phyloP scores from a whole-genome alignment of 148 eudicot genomes.

The Camellia japonica region DNA sequence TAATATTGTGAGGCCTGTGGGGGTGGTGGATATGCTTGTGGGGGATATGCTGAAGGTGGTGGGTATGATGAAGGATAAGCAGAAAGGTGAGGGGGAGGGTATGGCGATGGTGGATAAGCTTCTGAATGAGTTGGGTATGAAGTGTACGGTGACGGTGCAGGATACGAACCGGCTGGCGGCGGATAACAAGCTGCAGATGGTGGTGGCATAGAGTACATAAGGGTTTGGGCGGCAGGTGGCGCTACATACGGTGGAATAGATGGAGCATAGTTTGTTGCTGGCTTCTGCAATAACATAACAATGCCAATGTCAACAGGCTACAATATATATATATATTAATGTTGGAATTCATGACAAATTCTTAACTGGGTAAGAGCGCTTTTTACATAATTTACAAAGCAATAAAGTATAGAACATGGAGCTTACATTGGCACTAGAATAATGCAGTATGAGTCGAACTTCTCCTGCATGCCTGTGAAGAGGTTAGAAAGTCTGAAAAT shows the following conservation, averaged over 20 bases:
- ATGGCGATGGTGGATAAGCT: slow-evolving; percentile 46
- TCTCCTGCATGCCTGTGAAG: slow-evolving; percentile 81
- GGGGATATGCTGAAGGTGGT: slow-evolving; percentile 41
- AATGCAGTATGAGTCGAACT: slow-evolving; percentile 83
- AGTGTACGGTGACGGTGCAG: slow-evolving; percentile 36
- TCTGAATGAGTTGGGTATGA: slow-evolving; percentile 39
- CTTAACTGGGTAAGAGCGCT: background rate
- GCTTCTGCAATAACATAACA: slow-evolving; percentile 42
- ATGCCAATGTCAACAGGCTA: background rate
- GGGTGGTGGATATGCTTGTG: slow-evolving; percentile 32
- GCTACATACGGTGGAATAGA: slow-evolving; percentile 60
- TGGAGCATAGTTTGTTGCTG: slow-evolving; percentile 41
- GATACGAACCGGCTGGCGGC: slow-evolving; percentile 29
- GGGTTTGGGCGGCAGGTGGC: slow-evolving; percentile 36
- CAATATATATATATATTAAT: background rate
- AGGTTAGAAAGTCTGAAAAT: slow-evolving; percentile 10
- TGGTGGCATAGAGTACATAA: slow-evolving; percentile 51
- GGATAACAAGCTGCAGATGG: slow-evolving; percentile 24
- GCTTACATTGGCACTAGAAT: slow-evolving; percentile 60
- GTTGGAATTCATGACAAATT: background rate
- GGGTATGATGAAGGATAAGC: slow-evolving; percentile 45
- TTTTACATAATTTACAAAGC: background rate
- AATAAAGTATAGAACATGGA: background rate
- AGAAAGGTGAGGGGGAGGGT: slow-evolving; percentile 34
- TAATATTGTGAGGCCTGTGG: slow-evolving; percentile 33